phyloP scores from a whole-genome alignment of 352 stramenopile genomes.

The Halophytophthora batemanensis region DNA sequence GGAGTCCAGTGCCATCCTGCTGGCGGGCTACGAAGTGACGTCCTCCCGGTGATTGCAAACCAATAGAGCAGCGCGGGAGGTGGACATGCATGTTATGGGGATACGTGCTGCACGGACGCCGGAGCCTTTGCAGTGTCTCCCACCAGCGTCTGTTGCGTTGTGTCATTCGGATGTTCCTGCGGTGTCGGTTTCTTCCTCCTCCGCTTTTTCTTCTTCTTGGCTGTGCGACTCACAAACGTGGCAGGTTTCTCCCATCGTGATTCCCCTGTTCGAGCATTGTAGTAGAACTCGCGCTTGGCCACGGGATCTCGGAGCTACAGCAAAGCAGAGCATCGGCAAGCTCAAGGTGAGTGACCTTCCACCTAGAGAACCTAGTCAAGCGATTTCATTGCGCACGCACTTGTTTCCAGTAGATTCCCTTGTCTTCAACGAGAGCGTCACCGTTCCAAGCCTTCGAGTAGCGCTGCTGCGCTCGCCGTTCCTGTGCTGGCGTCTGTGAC shows the following conservation, averaged over 20 bases:
- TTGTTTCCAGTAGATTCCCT: conserved; percentile 67
- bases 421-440: conserved; percentile 36
- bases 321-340: conserved; percentile 1
- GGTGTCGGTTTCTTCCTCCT: background rate
- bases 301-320: conserved; percentile 44
- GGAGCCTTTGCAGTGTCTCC: background rate
- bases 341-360: background rate
- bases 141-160: background rate
- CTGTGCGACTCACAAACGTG: conserved; percentile 26
- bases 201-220: conserved; percentile 24
- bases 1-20: conserved; percentile 70
- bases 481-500: conserved; percentile 29
- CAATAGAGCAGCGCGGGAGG: conserved; percentile 13
- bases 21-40: conserved; percentile 77
- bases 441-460: conserved; percentile 36
- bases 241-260: conserved; percentile 52
- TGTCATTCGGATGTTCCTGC: background rate
- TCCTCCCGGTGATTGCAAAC: conserved; percentile 25
- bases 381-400: conserved; percentile 13
- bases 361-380: background rate
- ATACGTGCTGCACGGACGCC: background rate
- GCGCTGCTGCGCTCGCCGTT: conserved; percentile 32
- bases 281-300: conserved; percentile 50
- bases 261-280: conserved; percentile 68
- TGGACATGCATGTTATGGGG: background rate